Conservation (phyloP, 805 yeast genomes). For the Spathaspora passalidarum region DNA sequence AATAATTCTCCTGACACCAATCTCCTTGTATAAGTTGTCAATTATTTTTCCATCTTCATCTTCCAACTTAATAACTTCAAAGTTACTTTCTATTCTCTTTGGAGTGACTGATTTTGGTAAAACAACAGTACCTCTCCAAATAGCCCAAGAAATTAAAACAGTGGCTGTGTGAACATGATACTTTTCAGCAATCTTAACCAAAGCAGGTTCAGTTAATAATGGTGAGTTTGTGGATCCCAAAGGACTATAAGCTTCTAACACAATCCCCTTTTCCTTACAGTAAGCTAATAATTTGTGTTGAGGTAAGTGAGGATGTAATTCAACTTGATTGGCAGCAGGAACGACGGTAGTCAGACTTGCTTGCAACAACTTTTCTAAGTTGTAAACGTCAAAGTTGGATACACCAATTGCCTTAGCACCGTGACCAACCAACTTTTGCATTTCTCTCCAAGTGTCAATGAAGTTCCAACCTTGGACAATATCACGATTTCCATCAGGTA, state of each 20-base stretch:
- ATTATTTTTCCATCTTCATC: conserved; percentile 35
- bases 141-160: conserved; percentile 56
- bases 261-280: conserved; percentile 26
- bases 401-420: conserved; percentile 73
- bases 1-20: conserved; percentile 31
- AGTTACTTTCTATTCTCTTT: conserved; percentile 30
- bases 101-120: conserved; percentile 35
- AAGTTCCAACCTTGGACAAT: conserved; percentile 35
- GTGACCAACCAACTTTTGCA: conserved; percentile 56
- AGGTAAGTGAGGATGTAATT: conserved; percentile 48
- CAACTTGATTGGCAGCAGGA: conserved; percentile 77
- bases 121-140: conserved; percentile 53
- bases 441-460: conserved; percentile 48
- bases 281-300: conserved; percentile 54
- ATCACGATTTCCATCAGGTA: conserved; percentile 34
- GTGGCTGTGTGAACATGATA: conserved; percentile 46
- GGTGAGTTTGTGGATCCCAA: conserved; percentile 63
- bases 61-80: conserved; percentile 28
- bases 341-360: conserved; percentile 45
- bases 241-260: conserved; percentile 74
- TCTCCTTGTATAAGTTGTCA: conserved; percentile 19
- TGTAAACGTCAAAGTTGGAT: conserved; percentile 59
- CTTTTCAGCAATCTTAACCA: conserved; percentile 44
- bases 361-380: conserved; percentile 41
- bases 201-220: conserved; percentile 40